phyloP scores from a whole-genome alignment of 164 flowering plant genomes.

The Magnolia kwangsiensis region DNA sequence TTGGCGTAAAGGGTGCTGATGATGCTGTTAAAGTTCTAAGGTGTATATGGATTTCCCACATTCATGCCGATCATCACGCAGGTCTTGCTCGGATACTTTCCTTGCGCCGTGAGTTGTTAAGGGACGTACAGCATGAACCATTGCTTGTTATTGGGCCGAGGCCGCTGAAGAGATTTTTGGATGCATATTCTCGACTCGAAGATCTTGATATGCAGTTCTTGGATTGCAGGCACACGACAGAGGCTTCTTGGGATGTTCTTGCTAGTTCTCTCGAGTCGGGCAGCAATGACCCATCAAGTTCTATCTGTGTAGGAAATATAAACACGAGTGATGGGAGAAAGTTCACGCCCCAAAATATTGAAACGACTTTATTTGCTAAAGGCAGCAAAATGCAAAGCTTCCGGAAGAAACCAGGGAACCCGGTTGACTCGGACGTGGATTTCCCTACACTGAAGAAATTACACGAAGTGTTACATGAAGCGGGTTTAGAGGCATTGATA shows the following conservation, averaged over 20 bases:
- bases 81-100: slow-evolving; percentile 96
- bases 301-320: slow-evolving; percentile 5
- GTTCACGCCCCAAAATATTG: slow-evolving; percentile 14
- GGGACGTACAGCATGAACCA: slow-evolving; percentile 66
- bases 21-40: slow-evolving; percentile 58
- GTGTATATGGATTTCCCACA: slow-evolving; percentile 95
- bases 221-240: slow-evolving; percentile 71
- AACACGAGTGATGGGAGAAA: slow-evolving; percentile 10
- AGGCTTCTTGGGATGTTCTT: slow-evolving; percentile 45
- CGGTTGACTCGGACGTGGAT: slow-evolving; percentile 26
- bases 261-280: slow-evolving; percentile 20
- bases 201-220: slow-evolving; percentile 88
- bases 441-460: slow-evolving; percentile 40
- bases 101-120: slow-evolving; percentile 58
- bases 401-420: slow-evolving; percentile 56
- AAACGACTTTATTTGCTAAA: slow-evolving; percentile 47
- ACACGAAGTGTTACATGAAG: slow-evolving; percentile 55
- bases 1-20: slow-evolving; percentile 81
- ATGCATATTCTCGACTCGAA: slow-evolving; percentile 90
- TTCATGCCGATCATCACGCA: slow-evolving; percentile 97
- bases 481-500: slow-evolving; percentile 67
- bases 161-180: slow-evolving; percentile 68
- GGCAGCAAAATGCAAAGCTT: slow-evolving; percentile 69
- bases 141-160: slow-evolving; percentile 83
- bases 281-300: slow-evolving; percentile 18